Percentiles rank a stretch among this genome's conserved stretches.
Evolutionary conservation across 768 basidiomycete genomes (phyloP).

Genomic region (Tubosaeta sp.): DNA sequence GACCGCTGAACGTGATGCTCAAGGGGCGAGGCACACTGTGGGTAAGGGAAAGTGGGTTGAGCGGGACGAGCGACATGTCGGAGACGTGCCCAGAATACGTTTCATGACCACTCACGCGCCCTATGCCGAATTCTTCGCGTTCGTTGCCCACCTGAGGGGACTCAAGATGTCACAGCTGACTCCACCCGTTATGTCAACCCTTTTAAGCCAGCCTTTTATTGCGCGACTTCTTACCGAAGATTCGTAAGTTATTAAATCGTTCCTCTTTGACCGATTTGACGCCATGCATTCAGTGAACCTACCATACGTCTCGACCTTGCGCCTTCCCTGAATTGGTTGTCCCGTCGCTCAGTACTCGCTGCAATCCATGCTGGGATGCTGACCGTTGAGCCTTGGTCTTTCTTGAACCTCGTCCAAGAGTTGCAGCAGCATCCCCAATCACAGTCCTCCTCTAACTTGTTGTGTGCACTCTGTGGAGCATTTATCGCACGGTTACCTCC

Average conservation of each 20-base stretch:
- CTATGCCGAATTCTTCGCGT: constrained; percentile 75
- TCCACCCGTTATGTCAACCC: constrained; percentile 65
- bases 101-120: constrained; percentile 68
- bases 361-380: constrained; percentile 89
- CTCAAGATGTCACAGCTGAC: constrained; percentile 56
- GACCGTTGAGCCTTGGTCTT: constrained; percentile 80
- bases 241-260: constrained; percentile 54
- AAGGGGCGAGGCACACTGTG: constrained; percentile 47
- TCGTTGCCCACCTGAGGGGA: constrained; percentile 71
- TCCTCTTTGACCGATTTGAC: constrained; percentile 9
- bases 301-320: constrained; percentile 92
- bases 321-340: constrained; percentile 92
- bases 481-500: constrained; percentile 48
- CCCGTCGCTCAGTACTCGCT: constrained; percentile 72
- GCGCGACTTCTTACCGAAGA: constrained; percentile 76
- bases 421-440: constrained; percentile 41
- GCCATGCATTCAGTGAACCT: constrained; percentile 57
- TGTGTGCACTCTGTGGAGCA: constrained; percentile 75
- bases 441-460: constrained; percentile 43
- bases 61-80: constrained; percentile 28
- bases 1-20: constrained; percentile 47
- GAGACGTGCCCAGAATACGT: constrained; percentile 32
- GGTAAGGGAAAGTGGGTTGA: constrained; percentile 71
- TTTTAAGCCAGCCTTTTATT: constrained; percentile 77
- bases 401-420: constrained; percentile 56